phyloP scores from a whole-genome alignment of 176 grass and related monocot species.

The Oryza longistaminata region DNA sequence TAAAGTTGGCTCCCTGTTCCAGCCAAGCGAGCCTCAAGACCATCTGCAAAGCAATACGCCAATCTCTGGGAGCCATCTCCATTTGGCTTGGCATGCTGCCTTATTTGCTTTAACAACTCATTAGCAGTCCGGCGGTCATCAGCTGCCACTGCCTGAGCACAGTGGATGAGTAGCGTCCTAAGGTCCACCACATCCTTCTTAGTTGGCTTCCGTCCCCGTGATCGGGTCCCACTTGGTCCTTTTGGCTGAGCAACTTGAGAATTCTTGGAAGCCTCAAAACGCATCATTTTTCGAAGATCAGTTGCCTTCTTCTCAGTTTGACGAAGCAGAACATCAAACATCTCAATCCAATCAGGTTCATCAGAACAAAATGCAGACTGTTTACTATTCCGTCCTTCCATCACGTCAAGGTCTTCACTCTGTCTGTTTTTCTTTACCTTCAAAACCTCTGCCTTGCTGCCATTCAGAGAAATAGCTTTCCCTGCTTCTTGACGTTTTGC shows the following conservation, averaged over 20 bases:
- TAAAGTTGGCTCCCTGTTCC: constrained; percentile 95
- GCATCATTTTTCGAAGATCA: constrained; percentile 70
- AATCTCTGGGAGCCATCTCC: constrained; percentile 84
- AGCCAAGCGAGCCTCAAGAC: constrained; percentile 85
- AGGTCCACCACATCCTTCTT: constrained; percentile 94
- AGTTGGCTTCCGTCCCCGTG: constrained; percentile 73
- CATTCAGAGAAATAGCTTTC: constrained; percentile 21
- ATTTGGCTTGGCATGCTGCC: constrained; percentile 67
- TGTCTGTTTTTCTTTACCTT: constrained; percentile 58
- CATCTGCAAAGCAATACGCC: constrained; percentile 90
- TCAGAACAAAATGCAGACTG: constrained; percentile 79
- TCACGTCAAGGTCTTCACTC: constrained; percentile 75
- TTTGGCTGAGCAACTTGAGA: constrained; percentile 51
- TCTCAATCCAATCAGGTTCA: constrained; percentile 71
- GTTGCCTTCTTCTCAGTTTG: constrained; percentile 70
- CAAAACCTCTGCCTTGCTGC: constrained; percentile 40
- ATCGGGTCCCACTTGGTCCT: constrained; percentile 40
- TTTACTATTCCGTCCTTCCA: constrained; percentile 78
- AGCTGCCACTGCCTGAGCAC: constrained; percentile 89
- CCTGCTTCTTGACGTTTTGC: constrained; percentile 27
- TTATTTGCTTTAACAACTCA: constrained; percentile 90
- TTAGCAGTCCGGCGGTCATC: constrained; percentile 82
- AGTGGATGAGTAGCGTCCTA: constrained; percentile 87
- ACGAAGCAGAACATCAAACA: constrained; percentile 79
- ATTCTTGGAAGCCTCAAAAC: constrained; percentile 63